These are phyloP conservation scores for Diaporthe longicolla DNA, from an alignment of 2,329 filamentous ascomycete species.

Conservation along the genomic window DNA sequence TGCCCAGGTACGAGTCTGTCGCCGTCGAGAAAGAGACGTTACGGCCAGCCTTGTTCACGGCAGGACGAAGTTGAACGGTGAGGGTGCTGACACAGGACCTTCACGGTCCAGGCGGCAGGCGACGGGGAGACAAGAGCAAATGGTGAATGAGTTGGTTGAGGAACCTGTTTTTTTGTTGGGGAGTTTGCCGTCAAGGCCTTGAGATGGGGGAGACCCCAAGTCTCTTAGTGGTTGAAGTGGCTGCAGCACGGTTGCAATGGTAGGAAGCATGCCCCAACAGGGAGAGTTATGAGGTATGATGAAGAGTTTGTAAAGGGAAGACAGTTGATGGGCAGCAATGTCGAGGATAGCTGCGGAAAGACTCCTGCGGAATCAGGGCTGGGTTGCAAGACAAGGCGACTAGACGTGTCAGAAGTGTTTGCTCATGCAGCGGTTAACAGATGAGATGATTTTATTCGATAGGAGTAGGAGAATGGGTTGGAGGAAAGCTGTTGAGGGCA, in stretches of 20 bases:
- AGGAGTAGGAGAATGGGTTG: neutral
- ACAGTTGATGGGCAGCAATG: neutral
- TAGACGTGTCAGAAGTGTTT: neutral
- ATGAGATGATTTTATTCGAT: neutral
- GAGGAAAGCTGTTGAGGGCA: neutral
- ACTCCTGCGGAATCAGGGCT: neutral
- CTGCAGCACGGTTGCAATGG: neutral
- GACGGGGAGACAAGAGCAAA: neutral
- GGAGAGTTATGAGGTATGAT: neutral
- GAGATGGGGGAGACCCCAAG: neutral
- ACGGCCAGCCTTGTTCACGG: neutral
- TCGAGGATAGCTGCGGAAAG: neutral
- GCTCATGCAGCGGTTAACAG: too few relatives aligned
- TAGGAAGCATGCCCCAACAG: neutral
- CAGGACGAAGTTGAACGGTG: neutral
- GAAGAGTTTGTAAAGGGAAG: neutral
- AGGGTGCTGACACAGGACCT: neutral
- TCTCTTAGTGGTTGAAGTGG: neutral
- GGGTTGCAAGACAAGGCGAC: neutral
- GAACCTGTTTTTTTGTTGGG: neutral
- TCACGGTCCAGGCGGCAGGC: neutral
- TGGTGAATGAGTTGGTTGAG: neutral
- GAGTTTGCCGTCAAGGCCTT: neutral
- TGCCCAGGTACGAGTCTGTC: neutral
- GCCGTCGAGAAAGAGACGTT: neutral